Base-by-base conservation (phyloP, 2,329 filamentous ascomycete species). In the Exophiala sideris region DNA sequence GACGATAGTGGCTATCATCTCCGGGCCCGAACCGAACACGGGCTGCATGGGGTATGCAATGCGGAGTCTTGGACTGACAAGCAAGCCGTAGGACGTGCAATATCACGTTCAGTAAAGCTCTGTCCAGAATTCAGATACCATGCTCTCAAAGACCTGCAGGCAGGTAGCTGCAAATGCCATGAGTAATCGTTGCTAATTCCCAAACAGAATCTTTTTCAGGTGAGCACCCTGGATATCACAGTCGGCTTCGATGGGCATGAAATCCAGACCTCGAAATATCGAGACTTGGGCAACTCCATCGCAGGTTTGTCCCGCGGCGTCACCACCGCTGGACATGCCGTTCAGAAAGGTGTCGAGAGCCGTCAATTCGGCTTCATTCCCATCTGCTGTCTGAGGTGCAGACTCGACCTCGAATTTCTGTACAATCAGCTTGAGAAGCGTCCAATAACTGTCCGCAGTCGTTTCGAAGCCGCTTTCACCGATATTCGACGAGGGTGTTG, bases 391-490 rank as follows among this genome's bases (percentile, higher is more conserved):
- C 6, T 16, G 10, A 21, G 29, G 20, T 16, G 48, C 21, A 20
- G 48, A 44, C 16, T 55, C 46, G 29, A 18, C 20, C 45, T 61
- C 56, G 44, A 59, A 59, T 42, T 45, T 56, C 35, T 54, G 45
- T 24, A 61, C 50, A 12, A 61, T 55, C 46, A 61, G 42, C 21
- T 36, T 58, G 29, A 52, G 51, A 21, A 61, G 48, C 4, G 58
- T 61, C 58, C 58, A 61, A 20, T 61, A 61, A 39, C 58, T 61
- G 34, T 61, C 58, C 29, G 58, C 52, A 3, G 58, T 57, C 5
- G 56, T 61, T 42, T 61, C 58, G 50, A 74, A 74, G 14, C 72
- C 72, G 68, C 73, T 71, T 0, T 67, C 9, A 66, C 64, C 68
- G 67, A 73, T 49, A 70, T 65, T 20, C 66, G 62, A 14, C 50